Percentiles rank a stretch among this genome's conserved stretches.
These are phyloP conservation scores for Oryza brachyantha DNA, from an alignment of 176 grass and related monocot genomes.

Conservation along the genomic window DNA sequence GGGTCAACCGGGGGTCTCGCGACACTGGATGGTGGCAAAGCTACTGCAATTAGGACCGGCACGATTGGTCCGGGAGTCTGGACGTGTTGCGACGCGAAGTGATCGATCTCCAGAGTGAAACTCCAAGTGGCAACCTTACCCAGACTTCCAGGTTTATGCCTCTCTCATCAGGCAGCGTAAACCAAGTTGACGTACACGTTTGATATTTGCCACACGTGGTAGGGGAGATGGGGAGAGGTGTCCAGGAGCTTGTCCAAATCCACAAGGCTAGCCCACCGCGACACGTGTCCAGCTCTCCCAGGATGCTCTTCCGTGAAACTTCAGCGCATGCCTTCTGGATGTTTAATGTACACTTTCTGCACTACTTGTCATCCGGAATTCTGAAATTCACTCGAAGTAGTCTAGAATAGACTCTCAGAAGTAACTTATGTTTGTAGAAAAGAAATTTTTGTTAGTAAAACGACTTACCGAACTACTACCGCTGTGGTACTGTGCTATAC, in stretches of 20 bases:
- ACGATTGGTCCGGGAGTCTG: slow-evolving; percentile 12
- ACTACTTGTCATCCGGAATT: neutral
- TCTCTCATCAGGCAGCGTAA: neutral
- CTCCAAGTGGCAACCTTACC: slow-evolving; percentile 28
- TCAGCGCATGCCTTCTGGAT: slow-evolving; percentile 6
- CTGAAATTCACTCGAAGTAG: neutral
- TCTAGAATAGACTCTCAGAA: neutral
- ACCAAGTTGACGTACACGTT: slow-evolving; percentile 39
- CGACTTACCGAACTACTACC: too few relatives aligned
- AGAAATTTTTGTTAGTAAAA: too few relatives aligned
- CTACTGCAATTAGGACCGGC: neutral
- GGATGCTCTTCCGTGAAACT: slow-evolving; percentile 15
- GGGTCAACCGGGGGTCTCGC: slow-evolving; percentile 21
- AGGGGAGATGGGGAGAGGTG: neutral
- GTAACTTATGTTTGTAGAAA: too few relatives aligned
- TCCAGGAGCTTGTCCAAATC: slow-evolving; percentile 23
- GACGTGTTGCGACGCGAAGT: neutral
- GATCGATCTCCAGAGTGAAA: neutral
- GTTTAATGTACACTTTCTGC: neutral
- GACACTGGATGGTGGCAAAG: slow-evolving; percentile 2
- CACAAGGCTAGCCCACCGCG: slow-evolving; percentile 1
- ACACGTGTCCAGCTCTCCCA: slow-evolving; percentile 1
- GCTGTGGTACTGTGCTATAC: too few relatives aligned
- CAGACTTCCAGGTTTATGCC: neutral
- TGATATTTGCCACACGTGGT: slow-evolving; percentile 33